Evolutionary conservation across 495 filamentous ascomycete species (phyloP).

Genomic region (Aspergillus ostianus): DNA sequence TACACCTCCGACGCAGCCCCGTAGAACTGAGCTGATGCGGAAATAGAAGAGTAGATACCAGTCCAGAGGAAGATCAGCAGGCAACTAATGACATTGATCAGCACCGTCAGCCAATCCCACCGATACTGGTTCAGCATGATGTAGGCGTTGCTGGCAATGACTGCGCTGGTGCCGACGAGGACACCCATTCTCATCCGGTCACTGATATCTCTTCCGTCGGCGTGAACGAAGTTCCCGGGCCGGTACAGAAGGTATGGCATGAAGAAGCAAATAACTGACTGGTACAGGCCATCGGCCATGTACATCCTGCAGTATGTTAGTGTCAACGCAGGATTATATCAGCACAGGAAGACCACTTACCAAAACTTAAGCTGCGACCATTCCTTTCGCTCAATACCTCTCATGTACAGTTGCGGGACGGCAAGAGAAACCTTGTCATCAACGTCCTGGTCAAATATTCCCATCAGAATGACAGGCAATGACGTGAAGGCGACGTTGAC

Average conservation of each 20-base stretch:
- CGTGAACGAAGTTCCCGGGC: conserved; percentile 62
- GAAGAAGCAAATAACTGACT: conserved; percentile 90
- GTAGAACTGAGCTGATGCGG: conserved; percentile 70
- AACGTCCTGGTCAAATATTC: conserved; percentile 96
- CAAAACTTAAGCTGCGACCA: conserved; percentile 98
- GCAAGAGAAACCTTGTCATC: conserved; percentile 89
- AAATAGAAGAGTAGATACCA: conserved; percentile 77
- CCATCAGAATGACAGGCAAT: conserved; percentile 91
- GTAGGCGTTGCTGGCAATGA: conserved; percentile 85
- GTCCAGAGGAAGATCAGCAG: conserved; percentile 96
- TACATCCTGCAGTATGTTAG: conserved; percentile 65
- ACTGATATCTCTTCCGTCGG: conserved; percentile 66
- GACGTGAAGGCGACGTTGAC: conserved; percentile 98
- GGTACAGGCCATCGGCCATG: conserved; percentile 93
- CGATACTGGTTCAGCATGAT: conserved; percentile 93
- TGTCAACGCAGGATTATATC: conserved; percentile 6
- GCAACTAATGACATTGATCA: conserved; percentile 78
- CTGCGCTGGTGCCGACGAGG: conserved; percentile 73
- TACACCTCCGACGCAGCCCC: conserved; percentile 75
- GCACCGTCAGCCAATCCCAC: conserved; percentile 93
- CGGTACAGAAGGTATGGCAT: conserved; percentile 80
- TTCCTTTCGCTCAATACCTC: conserved; percentile 94
- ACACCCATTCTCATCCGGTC: conserved; percentile 81
- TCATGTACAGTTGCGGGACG: conserved; percentile 91
- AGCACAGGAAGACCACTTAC: conserved; percentile 46